Percentiles rank a stretch among this genome's conserved stretches.
Conservation (phyloP, 257 asterid species). For the Solanum lignicaule region DNA sequence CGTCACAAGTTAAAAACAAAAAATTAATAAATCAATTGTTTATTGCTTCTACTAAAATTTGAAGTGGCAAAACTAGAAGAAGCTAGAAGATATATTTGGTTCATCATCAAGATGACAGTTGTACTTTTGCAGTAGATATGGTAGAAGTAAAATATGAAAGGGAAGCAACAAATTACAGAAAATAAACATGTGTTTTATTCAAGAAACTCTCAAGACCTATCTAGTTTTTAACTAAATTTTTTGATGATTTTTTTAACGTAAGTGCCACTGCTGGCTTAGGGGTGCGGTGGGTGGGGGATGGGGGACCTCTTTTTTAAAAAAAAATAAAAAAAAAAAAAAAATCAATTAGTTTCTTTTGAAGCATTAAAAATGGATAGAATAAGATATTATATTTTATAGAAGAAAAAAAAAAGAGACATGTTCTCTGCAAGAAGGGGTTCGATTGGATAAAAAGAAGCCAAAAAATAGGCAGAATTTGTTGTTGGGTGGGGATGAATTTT, state of each 20-base stretch:
- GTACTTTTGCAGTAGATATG: conserved; percentile 12
- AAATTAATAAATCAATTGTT: too few relatives aligned
- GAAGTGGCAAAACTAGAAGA: neutral
- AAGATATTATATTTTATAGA: conserved; percentile 9
- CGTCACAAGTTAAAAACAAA: neutral
- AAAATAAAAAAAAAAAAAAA: too few relatives aligned
- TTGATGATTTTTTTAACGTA: neutral
- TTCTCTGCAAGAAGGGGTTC: conserved; percentile 88
- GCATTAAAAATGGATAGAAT: conserved; percentile 10
- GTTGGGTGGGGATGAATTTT: conserved; percentile 27
- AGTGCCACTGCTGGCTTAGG: neutral
- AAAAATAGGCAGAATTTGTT: conserved; percentile 46
- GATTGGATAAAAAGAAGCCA: conserved; percentile 70
- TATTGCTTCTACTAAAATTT: neutral
- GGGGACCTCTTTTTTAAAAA: neutral
- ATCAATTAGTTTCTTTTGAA: neutral
- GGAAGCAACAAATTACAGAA: conserved; percentile 2
- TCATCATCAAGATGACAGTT: conserved; percentile 1
- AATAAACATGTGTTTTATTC: conserved; percentile 11
- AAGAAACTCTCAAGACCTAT: neutral
- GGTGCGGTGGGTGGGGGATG: too few relatives aligned
- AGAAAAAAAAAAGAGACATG: conserved; percentile 50
- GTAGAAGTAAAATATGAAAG: conserved; percentile 6
- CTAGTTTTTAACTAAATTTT: neutral
- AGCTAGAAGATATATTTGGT: neutral